Evolutionary conservation across 192 early-diverging fungal genomes (phyloP).

Genomic region (Umbelopsis vinacea): DNA sequence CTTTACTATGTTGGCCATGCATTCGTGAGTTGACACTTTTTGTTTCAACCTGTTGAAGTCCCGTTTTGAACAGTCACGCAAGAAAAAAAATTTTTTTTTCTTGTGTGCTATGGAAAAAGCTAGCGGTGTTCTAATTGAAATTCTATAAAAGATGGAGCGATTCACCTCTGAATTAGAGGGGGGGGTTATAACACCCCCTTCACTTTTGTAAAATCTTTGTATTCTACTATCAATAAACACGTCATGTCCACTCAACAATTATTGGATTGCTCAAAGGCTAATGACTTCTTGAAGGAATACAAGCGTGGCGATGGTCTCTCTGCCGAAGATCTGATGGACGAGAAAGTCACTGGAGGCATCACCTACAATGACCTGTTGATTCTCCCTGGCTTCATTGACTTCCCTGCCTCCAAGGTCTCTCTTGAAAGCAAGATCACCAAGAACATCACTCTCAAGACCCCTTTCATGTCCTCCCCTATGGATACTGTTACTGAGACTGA

Average conservation of each 20-base stretch:
- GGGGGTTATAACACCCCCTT: constrained; percentile 22
- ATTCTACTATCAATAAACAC: constrained; percentile 21
- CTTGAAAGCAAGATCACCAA: constrained; percentile 89
- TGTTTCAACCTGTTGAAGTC: no score
- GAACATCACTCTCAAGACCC: constrained; percentile 90
- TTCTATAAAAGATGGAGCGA: not conserved
- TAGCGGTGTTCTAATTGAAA: not conserved
- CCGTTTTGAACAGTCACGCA: not conserved
- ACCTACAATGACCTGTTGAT: constrained; percentile 99
- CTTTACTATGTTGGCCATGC: no score
- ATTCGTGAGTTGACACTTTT: no score
- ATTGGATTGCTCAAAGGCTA: constrained; percentile 41
- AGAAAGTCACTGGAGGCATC: constrained; percentile 79
- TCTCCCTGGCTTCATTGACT: constrained; percentile 95
- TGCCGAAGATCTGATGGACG: constrained; percentile 83
- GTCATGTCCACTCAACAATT: constrained; percentile 24
- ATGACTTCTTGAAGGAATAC: constrained; percentile 35
- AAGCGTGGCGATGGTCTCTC: constrained; percentile 78
- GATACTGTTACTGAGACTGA: constrained; percentile 98
- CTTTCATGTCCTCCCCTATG: constrained; percentile 96
- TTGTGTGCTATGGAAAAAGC: not conserved
- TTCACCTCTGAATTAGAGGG: constrained; percentile 13
- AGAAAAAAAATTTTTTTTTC: constrained; percentile 17
- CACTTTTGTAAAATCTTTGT: constrained; percentile 19
- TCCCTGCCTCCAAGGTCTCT: constrained; percentile 78